phyloP scores from a whole-genome alignment of 129 eudicot genomes.

The Pittosporum tobira region DNA sequence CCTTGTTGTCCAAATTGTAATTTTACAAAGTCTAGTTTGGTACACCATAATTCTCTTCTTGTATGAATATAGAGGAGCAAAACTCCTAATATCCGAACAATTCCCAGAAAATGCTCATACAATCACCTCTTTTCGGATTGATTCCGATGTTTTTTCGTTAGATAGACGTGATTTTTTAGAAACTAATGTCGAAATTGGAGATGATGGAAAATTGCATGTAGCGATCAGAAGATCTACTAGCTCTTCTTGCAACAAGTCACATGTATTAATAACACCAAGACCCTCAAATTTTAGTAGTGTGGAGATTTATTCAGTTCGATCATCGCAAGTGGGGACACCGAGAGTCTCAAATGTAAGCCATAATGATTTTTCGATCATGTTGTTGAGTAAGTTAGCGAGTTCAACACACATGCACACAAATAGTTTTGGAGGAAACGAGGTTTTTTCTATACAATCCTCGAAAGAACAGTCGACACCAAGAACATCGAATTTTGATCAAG shows the following conservation, averaged over 20 bases:
- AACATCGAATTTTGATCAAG: too few species aligned
- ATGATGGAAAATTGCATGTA: constrained; percentile 81
- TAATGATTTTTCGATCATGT: constrained; percentile 59
- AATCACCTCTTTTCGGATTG: constrained; percentile 63
- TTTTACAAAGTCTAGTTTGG: constrained; percentile 84
- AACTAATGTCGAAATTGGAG: constrained; percentile 84
- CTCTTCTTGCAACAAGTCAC: too few species aligned
- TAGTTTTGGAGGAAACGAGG: too few species aligned
- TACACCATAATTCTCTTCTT: constrained; percentile 79
- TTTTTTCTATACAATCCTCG: too few species aligned
- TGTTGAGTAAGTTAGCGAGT: too few species aligned
- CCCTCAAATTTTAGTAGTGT: constrained; percentile 73
- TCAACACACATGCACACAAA: too few species aligned
- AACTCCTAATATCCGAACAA: constrained; percentile 68
- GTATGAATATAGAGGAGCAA: constrained; percentile 84
- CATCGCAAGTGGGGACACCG: constrained; percentile 72
- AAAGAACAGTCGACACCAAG: too few species aligned
- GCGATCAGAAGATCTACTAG: constrained; percentile 70
- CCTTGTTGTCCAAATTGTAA: constrained; percentile 92
- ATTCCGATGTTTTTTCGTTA: constrained; percentile 62
- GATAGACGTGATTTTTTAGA: constrained; percentile 83
- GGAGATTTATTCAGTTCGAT: constrained; percentile 74
- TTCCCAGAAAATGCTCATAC: constrained; percentile 85
- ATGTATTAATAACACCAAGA: constrained; percentile 46
- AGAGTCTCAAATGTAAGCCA: constrained; percentile 79